phyloP scores from a whole-genome alignment of 2,329 filamentous ascomycete genomes.

The Pseudogymnoascus verrucosus region DNA sequence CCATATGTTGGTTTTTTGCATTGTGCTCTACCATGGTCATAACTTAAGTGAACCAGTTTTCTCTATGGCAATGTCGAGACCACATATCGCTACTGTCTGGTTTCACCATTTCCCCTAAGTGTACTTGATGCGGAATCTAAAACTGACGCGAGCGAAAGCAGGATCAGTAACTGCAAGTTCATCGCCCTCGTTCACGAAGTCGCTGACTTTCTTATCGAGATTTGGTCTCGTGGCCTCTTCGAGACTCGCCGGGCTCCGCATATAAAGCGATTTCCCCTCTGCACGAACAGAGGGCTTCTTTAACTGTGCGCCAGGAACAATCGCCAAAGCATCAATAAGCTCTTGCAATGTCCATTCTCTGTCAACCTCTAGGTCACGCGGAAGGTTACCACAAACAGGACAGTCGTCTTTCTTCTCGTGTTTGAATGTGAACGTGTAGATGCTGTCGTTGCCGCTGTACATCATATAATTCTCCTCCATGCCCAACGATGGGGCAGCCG shows the following conservation, averaged over 20 bases:
- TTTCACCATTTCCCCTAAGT: not conserved
- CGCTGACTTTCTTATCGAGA: constrained; percentile 65
- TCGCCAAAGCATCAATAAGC: constrained; percentile 75
- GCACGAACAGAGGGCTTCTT: constrained; percentile 83
- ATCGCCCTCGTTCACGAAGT: constrained; percentile 72
- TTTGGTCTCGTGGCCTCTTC: constrained; percentile 82
- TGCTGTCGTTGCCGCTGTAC: constrained; percentile 91
- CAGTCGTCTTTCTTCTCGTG: constrained; percentile 93
- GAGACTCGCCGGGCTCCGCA: constrained; percentile 72
- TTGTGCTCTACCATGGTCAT: not conserved
- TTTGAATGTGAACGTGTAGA: constrained; percentile 97
- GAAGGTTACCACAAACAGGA: constrained; percentile 80
- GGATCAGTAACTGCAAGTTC: constrained; percentile 89
- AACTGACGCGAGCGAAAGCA: constrained; percentile 54
- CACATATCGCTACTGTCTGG: not conserved
- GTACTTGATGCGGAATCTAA: constrained; percentile 27
- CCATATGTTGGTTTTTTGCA: not conserved
- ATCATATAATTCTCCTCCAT: constrained; percentile 93
- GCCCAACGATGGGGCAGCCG: constrained; percentile 70
- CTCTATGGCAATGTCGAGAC: not conserved
- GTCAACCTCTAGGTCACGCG: constrained; percentile 67
- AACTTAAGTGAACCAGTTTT: not conserved
- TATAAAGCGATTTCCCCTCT: constrained; percentile 80
- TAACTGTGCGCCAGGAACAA: constrained; percentile 80
- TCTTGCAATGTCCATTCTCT: constrained; percentile 67